phyloP scores from a whole-genome alignment of 202 grass and related monocot species.

The Cymbopogon flexuosus region DNA sequence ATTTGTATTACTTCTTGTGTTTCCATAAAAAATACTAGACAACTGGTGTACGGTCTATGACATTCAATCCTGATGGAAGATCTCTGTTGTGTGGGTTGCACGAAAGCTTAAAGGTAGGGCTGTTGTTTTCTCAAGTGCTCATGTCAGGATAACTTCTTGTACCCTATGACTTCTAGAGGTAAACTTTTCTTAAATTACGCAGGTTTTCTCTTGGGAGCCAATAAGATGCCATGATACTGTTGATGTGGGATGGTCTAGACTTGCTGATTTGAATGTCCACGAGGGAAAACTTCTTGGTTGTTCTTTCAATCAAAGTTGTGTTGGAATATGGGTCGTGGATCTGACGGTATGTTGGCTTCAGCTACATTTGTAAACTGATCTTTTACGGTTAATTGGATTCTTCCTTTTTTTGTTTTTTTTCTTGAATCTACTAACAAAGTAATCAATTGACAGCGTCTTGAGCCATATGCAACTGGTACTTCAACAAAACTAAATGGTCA shows the following conservation, averaged over 20 bases:
- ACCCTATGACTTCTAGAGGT: conserved; percentile 21
- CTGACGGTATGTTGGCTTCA: conserved; percentile 51
- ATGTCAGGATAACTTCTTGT: not conserved
- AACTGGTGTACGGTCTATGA: conserved; percentile 90
- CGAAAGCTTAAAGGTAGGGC: conserved; percentile 77
- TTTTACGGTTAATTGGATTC: not conserved
- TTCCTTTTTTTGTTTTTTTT: not conserved
- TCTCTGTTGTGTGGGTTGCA: conserved; percentile 92
- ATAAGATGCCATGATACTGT: conserved; percentile 93
- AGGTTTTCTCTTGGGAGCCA: conserved; percentile 99
- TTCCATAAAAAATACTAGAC: conserved; percentile 52
- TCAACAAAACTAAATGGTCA: conserved; percentile 56
- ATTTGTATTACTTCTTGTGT: conserved; percentile 30
- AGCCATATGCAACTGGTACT: conserved; percentile 60
- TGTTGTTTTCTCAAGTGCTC: conserved; percentile 19
- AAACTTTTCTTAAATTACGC: conserved; percentile 28
- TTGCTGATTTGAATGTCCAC: conserved; percentile 95
- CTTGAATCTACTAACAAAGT: conserved; percentile 29
- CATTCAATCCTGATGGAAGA: conserved; percentile 95
- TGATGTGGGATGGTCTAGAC: conserved; percentile 92
- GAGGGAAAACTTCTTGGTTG: conserved; percentile 99
- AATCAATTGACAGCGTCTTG: conserved; percentile 67
- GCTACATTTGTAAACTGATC: conserved; percentile 5
- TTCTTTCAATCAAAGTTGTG: conserved; percentile 99
- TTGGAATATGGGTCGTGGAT: conserved; percentile 98